phyloP scores from a whole-genome alignment of 352 stramenopile species.

The Elongisporangium anandrum region DNA sequence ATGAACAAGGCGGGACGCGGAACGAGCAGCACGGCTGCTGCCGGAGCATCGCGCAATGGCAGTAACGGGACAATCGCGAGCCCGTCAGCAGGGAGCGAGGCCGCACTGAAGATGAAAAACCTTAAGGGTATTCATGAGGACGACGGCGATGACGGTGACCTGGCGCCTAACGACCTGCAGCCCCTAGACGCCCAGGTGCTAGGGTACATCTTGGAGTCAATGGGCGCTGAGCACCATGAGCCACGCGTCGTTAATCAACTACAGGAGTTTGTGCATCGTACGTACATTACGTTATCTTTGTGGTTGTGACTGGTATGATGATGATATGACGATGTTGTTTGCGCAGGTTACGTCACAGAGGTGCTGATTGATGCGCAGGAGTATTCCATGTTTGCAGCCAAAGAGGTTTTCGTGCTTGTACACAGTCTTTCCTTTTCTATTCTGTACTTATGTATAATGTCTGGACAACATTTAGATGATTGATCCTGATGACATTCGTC shows the following conservation, averaged over 20 bases:
- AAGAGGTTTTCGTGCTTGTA: slow-evolving; percentile 26
- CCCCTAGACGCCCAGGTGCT: slow-evolving; percentile 64
- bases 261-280: slow-evolving; percentile 83
- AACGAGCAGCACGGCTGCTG: neutral
- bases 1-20: neutral
- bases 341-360: slow-evolving; percentile 71
- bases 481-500: slow-evolving; percentile 69
- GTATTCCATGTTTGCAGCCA: slow-evolving; percentile 75
- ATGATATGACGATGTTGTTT: neutral
- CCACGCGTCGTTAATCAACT: slow-evolving; percentile 76
- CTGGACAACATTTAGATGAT: slow-evolving; percentile 28
- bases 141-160: slow-evolving; percentile 35
- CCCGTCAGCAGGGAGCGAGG: slow-evolving; percentile 15
- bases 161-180: slow-evolving; percentile 18
- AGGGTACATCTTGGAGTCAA: slow-evolving; percentile 61
- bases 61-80: neutral
- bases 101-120: slow-evolving; percentile 45
- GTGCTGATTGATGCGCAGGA: slow-evolving; percentile 83
- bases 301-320: neutral
- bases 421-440: slow-evolving; percentile 1
- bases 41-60: neutral
- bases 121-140: slow-evolving; percentile 65
- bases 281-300: slow-evolving; percentile 7
- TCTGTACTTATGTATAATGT: slow-evolving; percentile 8
- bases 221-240: slow-evolving; percentile 78